These are phyloP conservation scores for Metarhizium album DNA, from an alignment of 2,329 filamentous ascomycete species.

Conservation along the genomic window DNA sequence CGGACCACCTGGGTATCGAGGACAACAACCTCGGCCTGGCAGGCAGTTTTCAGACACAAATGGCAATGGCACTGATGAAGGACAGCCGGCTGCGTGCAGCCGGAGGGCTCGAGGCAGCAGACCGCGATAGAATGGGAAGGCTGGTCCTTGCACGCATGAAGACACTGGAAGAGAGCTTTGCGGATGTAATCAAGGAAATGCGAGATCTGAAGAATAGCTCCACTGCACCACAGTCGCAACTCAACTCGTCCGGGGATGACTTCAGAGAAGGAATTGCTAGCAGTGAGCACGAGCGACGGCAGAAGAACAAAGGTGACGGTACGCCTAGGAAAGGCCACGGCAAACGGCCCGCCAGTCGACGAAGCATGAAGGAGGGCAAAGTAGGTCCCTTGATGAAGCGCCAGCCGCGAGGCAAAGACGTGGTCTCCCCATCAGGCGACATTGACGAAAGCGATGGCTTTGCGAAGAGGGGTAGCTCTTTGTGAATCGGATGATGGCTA, in stretches of 20 bases:
- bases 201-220: constrained; percentile 46
- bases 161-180: constrained; percentile 81
- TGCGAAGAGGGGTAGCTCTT: constrained; percentile 24
- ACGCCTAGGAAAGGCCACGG: constrained; percentile 17
- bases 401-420: constrained; percentile 32
- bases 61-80: constrained; percentile 60
- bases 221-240: constrained; percentile 35
- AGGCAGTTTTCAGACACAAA: constrained; percentile 71
- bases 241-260: constrained; percentile 40
- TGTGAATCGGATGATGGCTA: constrained; percentile 16
- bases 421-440: constrained; percentile 25
- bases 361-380: constrained; percentile 31
- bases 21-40: constrained; percentile 55
- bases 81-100: constrained; percentile 39
- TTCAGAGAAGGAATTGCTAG: constrained; percentile 19
- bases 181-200: constrained; percentile 75
- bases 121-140: constrained; percentile 62
- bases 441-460: constrained; percentile 24
- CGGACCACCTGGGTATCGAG: constrained; percentile 52
- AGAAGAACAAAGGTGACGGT: constrained; percentile 15
- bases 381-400: constrained; percentile 16
- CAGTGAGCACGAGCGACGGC: constrained; percentile 21
- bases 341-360: constrained; percentile 27
- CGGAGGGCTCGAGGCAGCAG: constrained; percentile 25
- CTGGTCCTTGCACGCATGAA: constrained; percentile 87